Conservation (phyloP, 176 grass and related monocot species). For the Oryza glumipatula region DNA sequence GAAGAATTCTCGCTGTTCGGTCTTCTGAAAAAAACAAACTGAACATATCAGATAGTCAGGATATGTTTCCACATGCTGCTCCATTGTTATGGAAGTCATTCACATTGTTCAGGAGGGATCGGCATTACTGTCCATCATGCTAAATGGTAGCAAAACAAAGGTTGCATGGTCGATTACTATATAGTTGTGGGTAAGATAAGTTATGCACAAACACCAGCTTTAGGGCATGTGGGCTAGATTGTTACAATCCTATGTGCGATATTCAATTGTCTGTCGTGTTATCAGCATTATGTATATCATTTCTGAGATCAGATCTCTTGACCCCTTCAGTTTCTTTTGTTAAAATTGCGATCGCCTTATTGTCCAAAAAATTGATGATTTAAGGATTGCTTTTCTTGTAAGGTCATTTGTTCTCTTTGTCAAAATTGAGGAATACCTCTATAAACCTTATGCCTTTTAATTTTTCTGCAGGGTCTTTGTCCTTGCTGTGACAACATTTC, state of each 20-base stretch:
- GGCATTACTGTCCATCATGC: neutral
- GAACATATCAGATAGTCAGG: too few species aligned
- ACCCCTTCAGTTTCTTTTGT: too few species aligned
- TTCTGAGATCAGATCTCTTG: too few species aligned
- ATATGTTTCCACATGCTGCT: too few species aligned
- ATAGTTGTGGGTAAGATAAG: neutral
- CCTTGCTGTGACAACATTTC: conserved; percentile 64
- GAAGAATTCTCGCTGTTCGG: neutral
- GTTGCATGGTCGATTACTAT: neutral
- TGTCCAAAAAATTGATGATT: neutral
- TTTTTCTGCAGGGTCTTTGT: conserved; percentile 63
- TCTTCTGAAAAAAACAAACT: neutral
- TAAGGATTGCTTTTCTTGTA: neutral
- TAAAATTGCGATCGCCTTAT: neutral
- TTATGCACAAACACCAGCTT: neutral
- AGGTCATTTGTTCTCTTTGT: conserved; percentile 4
- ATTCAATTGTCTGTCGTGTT: too few species aligned
- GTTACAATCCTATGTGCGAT: too few species aligned
- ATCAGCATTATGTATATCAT: too few species aligned
- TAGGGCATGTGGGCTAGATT: neutral
- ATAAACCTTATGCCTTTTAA: neutral
- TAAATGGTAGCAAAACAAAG: neutral
- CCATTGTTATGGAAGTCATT: neutral
- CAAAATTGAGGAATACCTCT: neutral
- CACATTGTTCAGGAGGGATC: neutral